phyloP scores from a whole-genome alignment of 2,329 filamentous ascomycete species.

The Waltergamsia citrina region DNA sequence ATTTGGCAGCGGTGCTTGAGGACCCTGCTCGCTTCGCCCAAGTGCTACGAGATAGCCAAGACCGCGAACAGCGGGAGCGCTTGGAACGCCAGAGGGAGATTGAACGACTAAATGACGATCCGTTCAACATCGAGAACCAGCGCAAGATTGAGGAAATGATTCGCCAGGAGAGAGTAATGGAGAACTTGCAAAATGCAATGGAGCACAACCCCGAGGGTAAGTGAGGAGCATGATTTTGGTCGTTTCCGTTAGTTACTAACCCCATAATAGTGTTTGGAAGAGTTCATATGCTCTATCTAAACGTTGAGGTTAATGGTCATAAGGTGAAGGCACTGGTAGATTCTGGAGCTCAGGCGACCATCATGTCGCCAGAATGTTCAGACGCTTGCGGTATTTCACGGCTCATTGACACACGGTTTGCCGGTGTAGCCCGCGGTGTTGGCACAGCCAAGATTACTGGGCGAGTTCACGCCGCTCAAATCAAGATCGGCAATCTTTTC shows the following conservation, averaged over 20 bases:
- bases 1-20: conserved; percentile 67
- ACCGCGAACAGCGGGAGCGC: conserved; percentile 63
- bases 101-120: conserved; percentile 79
- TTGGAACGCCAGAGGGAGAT: conserved; percentile 75
- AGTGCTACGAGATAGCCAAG: conserved; percentile 57
- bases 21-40: conserved; percentile 69
- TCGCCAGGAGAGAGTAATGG: conserved; percentile 83
- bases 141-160: conserved; percentile 94
- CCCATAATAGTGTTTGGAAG: conserved; percentile 69
- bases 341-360: conserved; percentile 93
- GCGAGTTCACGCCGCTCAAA: conserved; percentile 88
- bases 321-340: conserved; percentile 95
- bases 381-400: conserved; percentile 93
- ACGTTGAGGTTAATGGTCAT: conserved; percentile 87
- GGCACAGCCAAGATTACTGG: conserved; percentile 92
- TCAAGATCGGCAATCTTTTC: conserved; percentile 81
- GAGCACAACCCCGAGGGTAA: conserved; percentile 93
- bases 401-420: conserved; percentile 84
- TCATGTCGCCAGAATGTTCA: conserved; percentile 93
- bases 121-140: conserved; percentile 89
- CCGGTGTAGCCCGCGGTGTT: conserved; percentile 85
- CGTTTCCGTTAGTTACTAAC: background rate
- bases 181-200: conserved; percentile 93
- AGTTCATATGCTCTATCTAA: conserved; percentile 93
- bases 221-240: conserved; percentile 30